Base-by-base conservation (phyloP, 2,329 filamentous ascomycete genomes). In the Apiospora malaysiana region DNA sequence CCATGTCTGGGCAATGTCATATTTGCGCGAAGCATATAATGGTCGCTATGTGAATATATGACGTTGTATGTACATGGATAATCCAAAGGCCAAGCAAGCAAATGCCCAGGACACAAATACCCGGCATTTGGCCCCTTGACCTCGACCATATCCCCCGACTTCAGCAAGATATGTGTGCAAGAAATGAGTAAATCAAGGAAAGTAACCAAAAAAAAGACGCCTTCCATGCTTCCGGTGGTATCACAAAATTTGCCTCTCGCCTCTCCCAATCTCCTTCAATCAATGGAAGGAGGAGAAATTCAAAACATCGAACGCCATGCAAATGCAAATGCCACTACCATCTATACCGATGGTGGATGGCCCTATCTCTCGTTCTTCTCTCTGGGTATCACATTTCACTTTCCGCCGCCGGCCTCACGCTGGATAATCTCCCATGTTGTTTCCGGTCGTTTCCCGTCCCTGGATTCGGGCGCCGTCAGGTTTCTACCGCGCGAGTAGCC, bases 171-270 rank as follows among this genome's bases (percentile, higher is more conserved):
- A 63, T 63, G 56, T 63, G 56, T 63, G 56, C 56, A 40, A n/a
- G 32, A 63, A 40, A 63, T 40, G 32, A 63, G 32, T n/a, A 40
- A 21, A 63, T 21, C 8, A 8, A 63, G 12, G 32, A 56, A 27
- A 18, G 32, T 12, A 25, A 12, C 23, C 23, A 63, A 32, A 7
- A 25, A 63, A 32, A 14, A 51, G 40, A 63, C 56, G 56, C 56
- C 56, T 40, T 14, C 56, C 56, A 63, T 63, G 56, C 56, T 40
- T 63, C 56, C 56, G 9, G 56, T 63, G 56, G 56, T 63, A 63
- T 63, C 56, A 63, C 40, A 40, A 59, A n/a, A 32, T 37, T 59
- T 59, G 27, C 21, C 32, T 40, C 18, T 32, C 32, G 3, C 10
- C 56, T 21, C 2, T 43, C 42, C 56, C 32, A n/a, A 37, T 10